Evolutionary conservation across 1,284 basidiomycete species (phyloP), one percentile per base, ranked within the genome.

Genomic region (Boletus sp.): DNA sequence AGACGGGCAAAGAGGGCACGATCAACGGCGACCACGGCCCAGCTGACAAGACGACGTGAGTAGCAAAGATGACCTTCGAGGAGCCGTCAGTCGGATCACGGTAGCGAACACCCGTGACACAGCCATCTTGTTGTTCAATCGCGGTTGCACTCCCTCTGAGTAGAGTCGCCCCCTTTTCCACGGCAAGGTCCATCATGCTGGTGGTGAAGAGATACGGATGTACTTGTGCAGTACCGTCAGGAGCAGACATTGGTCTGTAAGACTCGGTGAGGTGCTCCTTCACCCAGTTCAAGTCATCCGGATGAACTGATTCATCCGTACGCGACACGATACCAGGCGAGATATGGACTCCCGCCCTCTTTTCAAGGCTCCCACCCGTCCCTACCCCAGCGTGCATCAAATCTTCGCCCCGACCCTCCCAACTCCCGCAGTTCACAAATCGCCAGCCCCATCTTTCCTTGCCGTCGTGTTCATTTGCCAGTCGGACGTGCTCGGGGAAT

Each of bases 21-120:
- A 88, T 61, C 8, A 58, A 63, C 9, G 90, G 78, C 0, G 91
- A 91, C 94, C 94, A 97, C 2, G 91, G 89, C 12, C 93, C 93
- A 10, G 88, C 88, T 25, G 85, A 78, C 45, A 96, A 66, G 27
- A 95, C 72, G 43, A 94, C 75, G 50, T 82, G 72, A 4, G 82
- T 82, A 22, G 84, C 82, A 3, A 70, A 60, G 23, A 84, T 60
- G 10, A 62, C 69, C 19, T 64, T 59, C n/a, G 55, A 57, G 29
- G 64, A 42, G 16, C 57, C 60, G 26, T 67, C 67, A 17, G 66
- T 58, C 5, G 51, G 63, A 36, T 75, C 69, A 8, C 57, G 54
- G 61, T 80, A 84, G 29, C 74, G 69, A 30, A 85, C 77, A 5
- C 78, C 76, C 13, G 69, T 72, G n/a, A 86, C 76, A 38, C 60